Evolutionary conservation across 1,139 yeast genomes (phyloP).

Genomic region (Sugiyamaella japonica): DNA sequence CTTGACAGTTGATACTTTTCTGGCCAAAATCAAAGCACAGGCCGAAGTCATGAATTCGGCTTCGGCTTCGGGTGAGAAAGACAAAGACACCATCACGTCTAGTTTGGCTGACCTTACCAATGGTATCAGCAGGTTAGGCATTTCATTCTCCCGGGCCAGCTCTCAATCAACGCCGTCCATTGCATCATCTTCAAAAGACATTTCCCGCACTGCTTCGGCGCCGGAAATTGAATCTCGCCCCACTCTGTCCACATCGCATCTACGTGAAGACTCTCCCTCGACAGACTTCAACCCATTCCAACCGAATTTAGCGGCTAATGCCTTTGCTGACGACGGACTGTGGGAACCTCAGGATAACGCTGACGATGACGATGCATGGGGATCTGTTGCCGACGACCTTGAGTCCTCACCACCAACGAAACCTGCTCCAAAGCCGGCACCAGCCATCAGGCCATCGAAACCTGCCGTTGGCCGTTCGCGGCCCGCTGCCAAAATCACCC

Average conservation of each 20-base stretch:
- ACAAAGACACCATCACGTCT: not conserved
- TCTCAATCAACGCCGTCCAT: not conserved
- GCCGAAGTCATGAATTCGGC: constrained; percentile 47
- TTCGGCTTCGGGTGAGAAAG: not conserved
- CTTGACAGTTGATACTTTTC: constrained; percentile 61
- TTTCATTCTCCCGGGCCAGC: not conserved
- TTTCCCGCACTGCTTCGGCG: not conserved
- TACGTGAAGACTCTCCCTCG: not conserved
- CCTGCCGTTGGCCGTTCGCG: not conserved
- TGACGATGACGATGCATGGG: constrained; percentile 22
- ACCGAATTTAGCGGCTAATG: constrained; percentile 6
- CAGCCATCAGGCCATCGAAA: not conserved
- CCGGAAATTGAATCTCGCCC: not conserved
- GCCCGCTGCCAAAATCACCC: constrained; percentile 3
- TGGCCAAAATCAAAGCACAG: constrained; percentile 63
- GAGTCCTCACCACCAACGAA: constrained; percentile 14
- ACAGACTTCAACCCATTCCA: constrained; percentile 14
- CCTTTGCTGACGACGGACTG: constrained; percentile 12
- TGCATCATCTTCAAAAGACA: not conserved
- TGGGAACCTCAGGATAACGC: constrained; percentile 18
- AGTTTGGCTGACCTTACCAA: not conserved
- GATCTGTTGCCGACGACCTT: constrained; percentile 18
- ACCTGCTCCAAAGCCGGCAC: constrained; percentile 14
- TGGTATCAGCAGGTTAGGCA: not conserved
- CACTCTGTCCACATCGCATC: not conserved